A percentile compares a stretch with the other conserved stretches of the same genome.
These are phyloP conservation scores for Phytophthora chlamydospora DNA, from an alignment of 352 stramenopile genomes.

Conservation along the genomic window DNA sequence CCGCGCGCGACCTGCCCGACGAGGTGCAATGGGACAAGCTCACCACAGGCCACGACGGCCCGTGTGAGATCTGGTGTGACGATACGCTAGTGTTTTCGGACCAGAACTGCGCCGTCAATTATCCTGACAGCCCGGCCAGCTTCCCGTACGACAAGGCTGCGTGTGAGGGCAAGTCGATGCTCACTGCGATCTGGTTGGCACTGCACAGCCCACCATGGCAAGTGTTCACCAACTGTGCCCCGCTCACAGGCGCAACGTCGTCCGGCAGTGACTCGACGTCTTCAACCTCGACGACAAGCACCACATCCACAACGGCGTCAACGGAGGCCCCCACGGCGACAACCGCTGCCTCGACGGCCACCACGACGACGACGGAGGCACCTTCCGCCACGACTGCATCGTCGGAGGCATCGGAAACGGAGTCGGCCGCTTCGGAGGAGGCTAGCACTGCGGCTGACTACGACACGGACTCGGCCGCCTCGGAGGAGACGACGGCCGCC, in stretches of 20 bases:
- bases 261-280: constrained; percentile 14
- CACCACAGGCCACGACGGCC: constrained; percentile 44
- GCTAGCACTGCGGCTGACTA: constrained; percentile 28
- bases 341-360: constrained; percentile 4
- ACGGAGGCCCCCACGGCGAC: constrained; percentile 11
- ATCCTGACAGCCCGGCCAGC: constrained; percentile 28
- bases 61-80: constrained; percentile 61
- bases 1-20: constrained; percentile 39
- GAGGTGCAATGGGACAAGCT: constrained; percentile 49
- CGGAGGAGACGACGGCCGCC: constrained; percentile 9
- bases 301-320: constrained; percentile 6
- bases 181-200: constrained; percentile 46
- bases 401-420: not conserved
- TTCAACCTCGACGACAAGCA: constrained; percentile 9
- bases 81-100: constrained; percentile 47
- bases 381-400: constrained; percentile 13
- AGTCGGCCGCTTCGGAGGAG: constrained; percentile 8
- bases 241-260: constrained; percentile 32
- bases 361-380: constrained; percentile 9
- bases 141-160: constrained; percentile 51
- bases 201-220: constrained; percentile 53
- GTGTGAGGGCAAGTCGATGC: constrained; percentile 42
- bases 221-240: constrained; percentile 56
- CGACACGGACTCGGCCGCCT: constrained; percentile 11
- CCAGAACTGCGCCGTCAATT: constrained; percentile 48